Percentiles rank a stretch among this genome's conserved stretches.
These are phyloP conservation scores for Quercus parvula DNA, from an alignment of 306 rosid species.

Conservation along the genomic window DNA sequence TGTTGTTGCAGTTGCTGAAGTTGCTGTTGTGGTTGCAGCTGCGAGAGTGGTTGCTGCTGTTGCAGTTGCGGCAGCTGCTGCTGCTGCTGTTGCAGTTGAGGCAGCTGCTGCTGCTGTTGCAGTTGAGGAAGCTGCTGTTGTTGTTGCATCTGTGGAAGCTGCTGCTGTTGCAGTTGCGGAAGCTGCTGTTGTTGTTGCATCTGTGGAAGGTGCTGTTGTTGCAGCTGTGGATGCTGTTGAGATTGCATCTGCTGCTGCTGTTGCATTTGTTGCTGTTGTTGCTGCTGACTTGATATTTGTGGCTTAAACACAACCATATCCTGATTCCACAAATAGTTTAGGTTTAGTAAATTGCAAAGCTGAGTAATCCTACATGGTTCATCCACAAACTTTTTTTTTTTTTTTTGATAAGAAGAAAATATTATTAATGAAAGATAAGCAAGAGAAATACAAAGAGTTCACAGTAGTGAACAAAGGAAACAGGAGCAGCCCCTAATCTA, in stretches of 20 bases:
- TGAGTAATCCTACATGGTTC: slow-evolving; percentile 7
- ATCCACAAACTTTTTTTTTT: neutral
- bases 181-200: slow-evolving; percentile 28
- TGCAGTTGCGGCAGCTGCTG: slow-evolving; percentile 33
- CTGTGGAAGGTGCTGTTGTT: slow-evolving; percentile 33
- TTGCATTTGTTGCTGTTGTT: slow-evolving; percentile 35
- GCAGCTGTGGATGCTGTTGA: slow-evolving; percentile 23
- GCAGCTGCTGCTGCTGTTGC: slow-evolving; percentile 31
- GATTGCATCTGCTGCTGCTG: slow-evolving; percentile 15
- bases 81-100: slow-evolving; percentile 28
- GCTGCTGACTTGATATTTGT: slow-evolving; percentile 78
- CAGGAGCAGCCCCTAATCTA: too few relatives aligned
- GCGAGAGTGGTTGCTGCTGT: slow-evolving; percentile 37
- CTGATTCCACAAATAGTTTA: slow-evolving; percentile 43
- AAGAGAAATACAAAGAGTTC: too few relatives aligned
- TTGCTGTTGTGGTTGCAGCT: slow-evolving; percentile 43
- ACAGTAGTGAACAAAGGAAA: too few relatives aligned
- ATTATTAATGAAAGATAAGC: too few relatives aligned
- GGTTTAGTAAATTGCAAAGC: slow-evolving; percentile 16
- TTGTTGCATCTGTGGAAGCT: slow-evolving; percentile 45
- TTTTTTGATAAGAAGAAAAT: too few relatives aligned
- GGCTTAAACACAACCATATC: slow-evolving; percentile 98
- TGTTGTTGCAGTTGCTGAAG: slow-evolving; percentile 37
- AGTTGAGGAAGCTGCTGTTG: slow-evolving; percentile 46
- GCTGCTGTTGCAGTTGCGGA: slow-evolving; percentile 48